phyloP scores from a whole-genome alignment of 2,329 filamentous ascomycete species.

The Pseudocercospora crystallina region DNA sequence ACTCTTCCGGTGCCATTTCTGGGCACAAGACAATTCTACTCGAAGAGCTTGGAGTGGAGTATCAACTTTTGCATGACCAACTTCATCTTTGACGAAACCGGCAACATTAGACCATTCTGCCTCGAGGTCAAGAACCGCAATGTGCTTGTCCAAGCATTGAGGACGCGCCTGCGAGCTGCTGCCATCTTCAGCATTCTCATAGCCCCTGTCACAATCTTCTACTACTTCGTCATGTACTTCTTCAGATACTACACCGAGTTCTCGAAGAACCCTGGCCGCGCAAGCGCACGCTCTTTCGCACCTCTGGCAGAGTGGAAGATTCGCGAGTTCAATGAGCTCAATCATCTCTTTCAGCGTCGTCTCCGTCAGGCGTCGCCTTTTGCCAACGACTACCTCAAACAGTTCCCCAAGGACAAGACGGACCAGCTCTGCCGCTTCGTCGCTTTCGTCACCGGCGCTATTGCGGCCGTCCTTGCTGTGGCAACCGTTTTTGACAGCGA shows the following conservation, averaged over 20 bases:
- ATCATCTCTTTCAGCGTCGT: slow-evolving; percentile 85
- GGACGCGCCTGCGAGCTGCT: slow-evolving; percentile 75
- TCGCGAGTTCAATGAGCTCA: slow-evolving; percentile 94
- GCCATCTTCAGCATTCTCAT: slow-evolving; percentile 83
- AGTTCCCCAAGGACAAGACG: slow-evolving; percentile 94
- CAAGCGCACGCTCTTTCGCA: slow-evolving; percentile 88
- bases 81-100: slow-evolving; percentile 86
- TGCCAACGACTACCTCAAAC: slow-evolving; percentile 86
- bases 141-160: slow-evolving; percentile 74
- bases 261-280: slow-evolving; percentile 84
- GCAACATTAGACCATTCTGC: slow-evolving; percentile 83
- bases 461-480: slow-evolving; percentile 80
- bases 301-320: slow-evolving; percentile 97
- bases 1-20: slow-evolving; percentile 84
- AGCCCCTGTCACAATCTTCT: slow-evolving; percentile 83
- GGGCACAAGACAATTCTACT: slow-evolving; percentile 77
- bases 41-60: slow-evolving; percentile 87
- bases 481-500: slow-evolving; percentile 88
- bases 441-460: slow-evolving; percentile 81
- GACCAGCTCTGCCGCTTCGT: slow-evolving; percentile 82
- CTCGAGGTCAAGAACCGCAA: slow-evolving; percentile 79
- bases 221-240: slow-evolving; percentile 84
- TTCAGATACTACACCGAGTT: slow-evolving; percentile 97
- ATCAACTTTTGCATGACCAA: slow-evolving; percentile 87
- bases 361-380: slow-evolving; percentile 94